These are phyloP conservation scores for Aspergillus flavus DNA, from an alignment of 2,329 filamentous ascomycete genomes.

Conservation along the genomic window DNA sequence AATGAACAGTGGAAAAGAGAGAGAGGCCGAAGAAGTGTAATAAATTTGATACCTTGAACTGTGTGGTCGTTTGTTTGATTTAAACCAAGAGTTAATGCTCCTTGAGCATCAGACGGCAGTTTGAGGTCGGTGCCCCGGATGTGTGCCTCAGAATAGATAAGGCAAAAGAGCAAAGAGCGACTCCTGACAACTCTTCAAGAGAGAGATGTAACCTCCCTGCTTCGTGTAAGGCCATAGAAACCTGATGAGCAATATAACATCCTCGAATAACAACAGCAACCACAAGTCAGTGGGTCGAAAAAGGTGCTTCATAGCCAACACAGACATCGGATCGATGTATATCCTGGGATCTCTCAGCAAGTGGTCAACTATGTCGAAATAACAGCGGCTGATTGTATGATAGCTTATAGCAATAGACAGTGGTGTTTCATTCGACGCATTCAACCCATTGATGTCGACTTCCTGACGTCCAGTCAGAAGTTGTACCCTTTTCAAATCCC, in stretches of 20 bases:
- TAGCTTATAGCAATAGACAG: background rate
- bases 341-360: background rate
- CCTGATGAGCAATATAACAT: background rate
- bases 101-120: constrained; percentile 51
- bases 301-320: background rate
- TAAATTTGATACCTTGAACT: constrained; percentile 54
- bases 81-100: constrained; percentile 59
- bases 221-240: background rate
- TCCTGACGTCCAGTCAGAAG: background rate
- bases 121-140: constrained; percentile 64
- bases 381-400: background rate
- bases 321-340: background rate
- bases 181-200: background rate
- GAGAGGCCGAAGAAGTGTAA: background rate
- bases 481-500: background rate
- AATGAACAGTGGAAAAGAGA: too few relatives aligned
- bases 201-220: background rate
- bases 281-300: background rate
- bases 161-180: background rate
- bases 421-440: background rate
- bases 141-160: constrained; percentile 49
- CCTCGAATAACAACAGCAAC: background rate
- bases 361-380: background rate
- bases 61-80: constrained; percentile 63
- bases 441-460: background rate